Evolutionary conservation across 73 alveolate species (phyloP).

Genomic region (Paramecium caudatum): DNA sequence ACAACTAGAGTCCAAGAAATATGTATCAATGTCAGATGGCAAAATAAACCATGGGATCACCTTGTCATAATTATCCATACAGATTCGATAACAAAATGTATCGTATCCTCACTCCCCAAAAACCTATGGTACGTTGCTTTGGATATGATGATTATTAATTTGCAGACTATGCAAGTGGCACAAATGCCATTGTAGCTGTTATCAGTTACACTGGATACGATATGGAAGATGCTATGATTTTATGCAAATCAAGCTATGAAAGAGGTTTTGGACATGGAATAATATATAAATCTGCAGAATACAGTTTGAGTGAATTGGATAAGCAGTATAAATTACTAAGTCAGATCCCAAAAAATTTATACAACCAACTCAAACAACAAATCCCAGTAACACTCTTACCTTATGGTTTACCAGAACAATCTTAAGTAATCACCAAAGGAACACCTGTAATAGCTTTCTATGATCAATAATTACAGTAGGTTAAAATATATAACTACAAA

Average conservation of each 20-base stretch:
- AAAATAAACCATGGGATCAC: slow-evolving; percentile 99
- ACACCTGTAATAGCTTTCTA: slow-evolving; percentile 88
- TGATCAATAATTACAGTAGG: slow-evolving; percentile 82
- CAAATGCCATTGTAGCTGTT: slow-evolving; percentile 99
- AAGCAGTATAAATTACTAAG: background rate
- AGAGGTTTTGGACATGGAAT: slow-evolving; percentile 99
- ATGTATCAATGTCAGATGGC: slow-evolving; percentile 99
- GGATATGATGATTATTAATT: slow-evolving; percentile 92
- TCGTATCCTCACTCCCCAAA: slow-evolving; percentile 92
- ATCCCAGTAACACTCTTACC: slow-evolving; percentile 88
- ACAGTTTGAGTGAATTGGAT: slow-evolving; percentile 42
- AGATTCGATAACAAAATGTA: slow-evolving; percentile 96
- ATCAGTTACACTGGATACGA: slow-evolving; percentile 99
- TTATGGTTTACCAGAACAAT: slow-evolving; percentile 97
- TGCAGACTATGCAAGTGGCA: slow-evolving; percentile 98
- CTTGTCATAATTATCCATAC: slow-evolving; percentile 97
- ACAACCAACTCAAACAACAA: slow-evolving; percentile 76
- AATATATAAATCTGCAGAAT: slow-evolving; percentile 88
- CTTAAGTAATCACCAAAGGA: slow-evolving; percentile 89
- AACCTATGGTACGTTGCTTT: slow-evolving; percentile 93
- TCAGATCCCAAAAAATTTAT: background rate
- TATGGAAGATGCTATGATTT: slow-evolving; percentile 99
- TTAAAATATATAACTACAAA: slow-evolving; percentile 87
- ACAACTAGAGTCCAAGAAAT: slow-evolving; percentile 99
- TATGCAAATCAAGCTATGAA: slow-evolving; percentile 98